These are phyloP conservation scores for Plasmodium coatneyi DNA, from an alignment of 169 alveolate species.

Conservation along the genomic window DNA sequence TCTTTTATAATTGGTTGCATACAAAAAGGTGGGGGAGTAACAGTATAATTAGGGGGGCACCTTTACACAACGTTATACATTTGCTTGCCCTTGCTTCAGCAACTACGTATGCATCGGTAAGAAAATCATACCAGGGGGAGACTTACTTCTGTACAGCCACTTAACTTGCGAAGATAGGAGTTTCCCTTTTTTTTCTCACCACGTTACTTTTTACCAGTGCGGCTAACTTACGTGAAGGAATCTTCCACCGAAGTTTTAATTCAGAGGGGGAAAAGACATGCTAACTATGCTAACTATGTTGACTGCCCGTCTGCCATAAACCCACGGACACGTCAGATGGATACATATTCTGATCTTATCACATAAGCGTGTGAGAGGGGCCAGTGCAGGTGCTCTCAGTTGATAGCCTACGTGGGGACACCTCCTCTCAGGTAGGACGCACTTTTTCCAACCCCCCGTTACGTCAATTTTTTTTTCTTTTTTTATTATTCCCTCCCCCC, in stretches of 20 bases:
- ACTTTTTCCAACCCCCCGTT: too few relatives aligned
- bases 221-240: not conserved
- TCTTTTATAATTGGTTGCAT: not conserved
- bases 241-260: not conserved
- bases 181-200: not conserved
- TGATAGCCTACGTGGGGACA: too few relatives aligned
- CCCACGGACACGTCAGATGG: not conserved
- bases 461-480: too few relatives aligned
- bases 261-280: not conserved
- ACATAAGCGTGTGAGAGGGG: not conserved
- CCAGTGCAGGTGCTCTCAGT: not conserved
- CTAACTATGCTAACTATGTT: too few relatives aligned
- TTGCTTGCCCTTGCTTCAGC: not conserved
- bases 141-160: not conserved
- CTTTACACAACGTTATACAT: not conserved
- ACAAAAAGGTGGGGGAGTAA: not conserved
- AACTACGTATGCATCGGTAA: not conserved
- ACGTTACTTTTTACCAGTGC: not conserved
- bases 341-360: not conserved
- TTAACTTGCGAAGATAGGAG: not conserved
- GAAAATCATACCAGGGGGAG: not conserved
- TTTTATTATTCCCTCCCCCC: too few relatives aligned
- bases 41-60: not conserved
- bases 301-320: not conserved
- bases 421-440: too few relatives aligned